Conservation (phyloP, 2,329 filamentous ascomycete species). For the Sclerotiophoma versabilis region DNA sequence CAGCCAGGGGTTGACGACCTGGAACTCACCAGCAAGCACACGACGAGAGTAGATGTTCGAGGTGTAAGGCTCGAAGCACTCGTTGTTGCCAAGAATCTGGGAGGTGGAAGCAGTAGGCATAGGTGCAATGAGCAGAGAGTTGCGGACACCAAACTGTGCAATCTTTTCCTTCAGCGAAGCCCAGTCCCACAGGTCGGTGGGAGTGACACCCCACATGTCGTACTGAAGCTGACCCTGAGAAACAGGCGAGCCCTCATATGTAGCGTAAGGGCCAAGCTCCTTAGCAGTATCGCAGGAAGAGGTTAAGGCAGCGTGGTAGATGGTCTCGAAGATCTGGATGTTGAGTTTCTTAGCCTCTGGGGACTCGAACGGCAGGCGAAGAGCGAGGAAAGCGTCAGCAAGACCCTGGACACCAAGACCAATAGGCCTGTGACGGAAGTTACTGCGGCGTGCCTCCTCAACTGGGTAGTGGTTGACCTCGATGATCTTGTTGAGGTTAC, state of each 20-base stretch:
- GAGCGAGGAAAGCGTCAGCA: slow-evolving; percentile 95
- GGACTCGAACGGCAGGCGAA: slow-evolving; percentile 96
- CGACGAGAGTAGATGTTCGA: slow-evolving; percentile 99
- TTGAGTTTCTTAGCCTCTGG: slow-evolving; percentile 92
- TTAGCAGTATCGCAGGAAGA: slow-evolving; percentile 87
- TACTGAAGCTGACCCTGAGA: slow-evolving; percentile 97
- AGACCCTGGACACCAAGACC: slow-evolving; percentile 97
- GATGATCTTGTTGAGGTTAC: slow-evolving; percentile 97
- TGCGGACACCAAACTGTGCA: slow-evolving; percentile 90
- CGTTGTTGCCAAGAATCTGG: slow-evolving; percentile 98
- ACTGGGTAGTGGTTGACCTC: slow-evolving; percentile 99
- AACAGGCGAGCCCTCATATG: slow-evolving; percentile 91
- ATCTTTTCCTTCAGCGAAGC: slow-evolving; percentile 86
- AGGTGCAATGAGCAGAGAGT: slow-evolving; percentile 91
- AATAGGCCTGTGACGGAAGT: slow-evolving; percentile 95
- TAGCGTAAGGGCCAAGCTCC: slow-evolving; percentile 82
- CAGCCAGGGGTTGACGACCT: slow-evolving; percentile 98
- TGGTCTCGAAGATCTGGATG: slow-evolving; percentile 98
- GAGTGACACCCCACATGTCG: slow-evolving; percentile 97
- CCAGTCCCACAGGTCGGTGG: slow-evolving; percentile 97
- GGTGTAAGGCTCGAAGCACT: slow-evolving; percentile 99
- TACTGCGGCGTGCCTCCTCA: slow-evolving; percentile 89
- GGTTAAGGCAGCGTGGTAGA: slow-evolving; percentile 94
- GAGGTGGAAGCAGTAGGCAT: slow-evolving; percentile 98
- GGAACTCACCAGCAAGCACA: slow-evolving; percentile 97